Conservation (phyloP, 2,329 filamentous ascomycete species). For the Fusarium mangiferae region DNA sequence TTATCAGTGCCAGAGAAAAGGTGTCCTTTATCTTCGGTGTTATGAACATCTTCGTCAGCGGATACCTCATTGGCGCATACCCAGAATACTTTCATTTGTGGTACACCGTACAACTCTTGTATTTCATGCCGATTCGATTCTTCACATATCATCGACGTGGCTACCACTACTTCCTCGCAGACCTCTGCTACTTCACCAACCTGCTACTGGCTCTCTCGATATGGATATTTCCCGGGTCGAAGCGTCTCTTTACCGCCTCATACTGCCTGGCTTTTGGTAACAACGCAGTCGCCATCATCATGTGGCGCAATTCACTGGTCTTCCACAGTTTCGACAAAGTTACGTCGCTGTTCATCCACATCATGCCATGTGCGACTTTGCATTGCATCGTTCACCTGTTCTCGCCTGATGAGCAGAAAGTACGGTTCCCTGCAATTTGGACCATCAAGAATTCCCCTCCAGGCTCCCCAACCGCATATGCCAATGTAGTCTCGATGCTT, state of each 20-base stretch:
- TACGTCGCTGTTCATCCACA: constrained; percentile 97
- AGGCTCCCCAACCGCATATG: constrained; percentile 82
- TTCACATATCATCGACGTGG: constrained; percentile 91
- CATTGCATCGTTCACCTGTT: constrained; percentile 92
- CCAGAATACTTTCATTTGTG: constrained; percentile 91
- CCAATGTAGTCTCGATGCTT: constrained; percentile 83
- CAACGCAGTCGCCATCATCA: constrained; percentile 96
- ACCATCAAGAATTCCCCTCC: constrained; percentile 76
- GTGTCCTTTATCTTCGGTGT: constrained; percentile 95
- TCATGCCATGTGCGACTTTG: constrained; percentile 95
- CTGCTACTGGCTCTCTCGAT: constrained; percentile 82
- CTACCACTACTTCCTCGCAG: constrained; percentile 96
- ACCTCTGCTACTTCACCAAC: constrained; percentile 99
- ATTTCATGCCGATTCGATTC: constrained; percentile 97
- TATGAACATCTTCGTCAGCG: constrained; percentile 96
- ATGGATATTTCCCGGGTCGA: constrained; percentile 91
- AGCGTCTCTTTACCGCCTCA: constrained; percentile 88
- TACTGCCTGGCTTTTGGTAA: constrained; percentile 96
- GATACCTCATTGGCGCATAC: constrained; percentile 87
- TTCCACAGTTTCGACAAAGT: constrained; percentile 99
- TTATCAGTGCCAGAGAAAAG: constrained; percentile 91
- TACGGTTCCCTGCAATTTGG: constrained; percentile 86
- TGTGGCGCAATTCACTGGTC: constrained; percentile 99
- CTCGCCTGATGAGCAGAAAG: constrained; percentile 69
- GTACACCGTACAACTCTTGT: constrained; percentile 88